Evolutionary conservation across 2,329 filamentous ascomycete genomes (phyloP), one percentile per base, ranked within the genome.

Genomic region (Colletotrichum sp.): DNA sequence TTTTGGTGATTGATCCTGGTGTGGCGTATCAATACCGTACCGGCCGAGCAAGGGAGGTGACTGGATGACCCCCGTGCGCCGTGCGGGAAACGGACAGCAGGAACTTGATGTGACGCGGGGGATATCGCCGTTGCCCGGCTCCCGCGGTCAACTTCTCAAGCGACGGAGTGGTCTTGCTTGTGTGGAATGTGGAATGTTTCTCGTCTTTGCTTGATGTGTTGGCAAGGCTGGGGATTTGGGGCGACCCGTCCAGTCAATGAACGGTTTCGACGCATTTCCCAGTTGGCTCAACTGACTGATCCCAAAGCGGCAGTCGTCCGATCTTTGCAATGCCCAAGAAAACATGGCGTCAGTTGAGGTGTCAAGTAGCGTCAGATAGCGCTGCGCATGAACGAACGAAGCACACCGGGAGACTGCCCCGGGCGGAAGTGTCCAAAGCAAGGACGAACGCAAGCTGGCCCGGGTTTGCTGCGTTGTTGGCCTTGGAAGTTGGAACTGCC

Each of bases 341-440:
- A 59, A 55, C 55, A 68, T 68, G 73, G 73, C 63, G 69, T 73
- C 69, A 69, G 73, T 75, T 52, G 73, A 69, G 63, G 73, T 73
- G 58, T 64, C 56, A 61, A 36, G 32, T 64, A 73, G 73, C 65
- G 63, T 59, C 34, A 64, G 43, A 52, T 61, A 43, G 73, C 34
- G 70, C 69, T 48, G 58, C 56, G 69, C 62, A 48, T 48, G 55
- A 62, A 58, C 18, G 48, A 64, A 36, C 12, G 48, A 75, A 48
- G 48, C 63, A 26, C 48, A 26, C 8, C 69, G 32, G 69, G 10
- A 73, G 48, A 36, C 56, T 73, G 58, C 58, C 73, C 48, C 58
- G 69, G 70, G 43, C 38, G 59, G 48, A 48, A 6, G 58, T 48
- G 28, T 28, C 67, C 48, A 34, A 32, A 12, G 24, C 48, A 38